Base-by-base conservation (phyloP, 2,329 filamentous ascomycete species). In the Aspergillus arachidicola region DNA sequence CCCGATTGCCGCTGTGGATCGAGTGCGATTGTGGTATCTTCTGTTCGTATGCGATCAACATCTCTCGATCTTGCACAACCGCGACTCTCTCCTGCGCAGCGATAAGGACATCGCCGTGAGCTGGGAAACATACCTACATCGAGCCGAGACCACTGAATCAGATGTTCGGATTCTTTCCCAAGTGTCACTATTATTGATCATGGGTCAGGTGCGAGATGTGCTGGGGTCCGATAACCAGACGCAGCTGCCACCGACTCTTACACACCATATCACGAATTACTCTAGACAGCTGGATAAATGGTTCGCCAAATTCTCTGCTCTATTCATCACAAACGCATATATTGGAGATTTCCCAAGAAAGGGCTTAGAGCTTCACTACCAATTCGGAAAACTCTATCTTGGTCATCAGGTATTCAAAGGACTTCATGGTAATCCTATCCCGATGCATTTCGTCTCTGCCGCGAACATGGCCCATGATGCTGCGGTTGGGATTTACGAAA, bases 371-470 rank as follows among this genome's bases (percentile, higher is more conserved):
- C 69, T 84, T 26, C 81, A 83, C 65, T 82, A 81, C 58, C 77
- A 83, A 62, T 84, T 83, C 69, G 81, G 80, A 6, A 78, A 81
- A 61, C 72, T 84, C 2, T 81, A 83, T 54, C 73, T 84, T 1
- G 79, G 80, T 28, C 82, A 83, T 6, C 80, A 82, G 54, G 81
- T 81, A 14, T 77, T 84, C 34, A 78, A 82, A 23, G 79, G 80
- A 2, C 73, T 82, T 3, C 70, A 72, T n/a, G 63, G 72, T 63
- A 61, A 77, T 72, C 65, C 76, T 6, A 76, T 78, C 28, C 75
- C 75, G 5, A 67, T 74, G 12, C 71, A 75, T 57, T 76, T 78
- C 32, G 57, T 69, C 26, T 65, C 66, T 7, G 69, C 72, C 7
- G 71, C 72, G 1, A 2, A 64, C 11, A 71, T 71, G 66, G 72